Evolutionary conservation across 23 red algal genomes (phyloP), one percentile per base, ranked within the genome.

Genomic region (Rhodosorus marinus): DNA sequence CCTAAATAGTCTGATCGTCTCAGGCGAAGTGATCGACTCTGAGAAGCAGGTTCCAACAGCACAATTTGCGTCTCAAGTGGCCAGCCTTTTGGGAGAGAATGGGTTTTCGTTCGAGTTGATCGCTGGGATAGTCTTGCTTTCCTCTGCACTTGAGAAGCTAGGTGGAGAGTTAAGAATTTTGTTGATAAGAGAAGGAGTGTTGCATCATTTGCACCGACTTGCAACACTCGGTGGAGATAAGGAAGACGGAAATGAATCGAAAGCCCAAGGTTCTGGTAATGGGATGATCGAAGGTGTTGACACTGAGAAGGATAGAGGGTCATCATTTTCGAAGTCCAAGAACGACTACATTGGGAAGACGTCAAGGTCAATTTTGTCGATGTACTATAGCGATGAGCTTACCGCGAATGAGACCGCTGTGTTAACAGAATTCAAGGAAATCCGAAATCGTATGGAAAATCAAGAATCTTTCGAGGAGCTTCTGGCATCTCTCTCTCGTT

Each of bases 131-230:
- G 42, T 57, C n/a, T 61, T 81, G 61, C 56, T 66, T 8, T 34
- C 29, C 0, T 70, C 61, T 24, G 64, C 64, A 11, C 34, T 81
- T 2, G 40, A 50, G 22, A 81, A 69, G 56, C 30, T 81, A 19
- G 65, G 65, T 0, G 57, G 38, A 42, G 27, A n/a, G n/a, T n/a
- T 81, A 22, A 64, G 59, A 33, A 66, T 61, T 33, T 35, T 52
- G 19, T 88, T 88, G 61, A 51, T 76, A 15, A 56, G 63, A 33
- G 69, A 88, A 24, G 81, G 81, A 24, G 81, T 88, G 24, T 33
- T 76, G 8, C 59, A 88, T 51, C 71, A 76, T 43, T 60, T 88
- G 19, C 46, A 41, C 1, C 49, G 21, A 4, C 26, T 57, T 6
- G 47, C 1, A 22, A 5, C 5, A 22, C 6, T 24, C 47, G 0